phyloP scores from a whole-genome alignment of 495 filamentous ascomycete genomes.

The Neurospora intermedia region DNA sequence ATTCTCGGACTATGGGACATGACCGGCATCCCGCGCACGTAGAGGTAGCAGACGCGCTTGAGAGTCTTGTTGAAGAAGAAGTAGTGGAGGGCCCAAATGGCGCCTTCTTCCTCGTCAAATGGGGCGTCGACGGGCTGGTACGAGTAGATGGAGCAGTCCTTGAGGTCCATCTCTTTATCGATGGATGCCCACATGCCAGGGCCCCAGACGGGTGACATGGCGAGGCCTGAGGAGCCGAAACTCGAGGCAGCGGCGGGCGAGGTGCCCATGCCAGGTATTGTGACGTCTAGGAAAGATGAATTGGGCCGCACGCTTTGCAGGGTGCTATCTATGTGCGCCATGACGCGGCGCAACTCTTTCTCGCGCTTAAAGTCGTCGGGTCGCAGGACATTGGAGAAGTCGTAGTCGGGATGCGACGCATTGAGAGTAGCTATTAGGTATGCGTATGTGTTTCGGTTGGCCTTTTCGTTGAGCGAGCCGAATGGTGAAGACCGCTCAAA shows the following conservation, averaged over 20 bases:
- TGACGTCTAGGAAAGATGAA: conserved; percentile 15
- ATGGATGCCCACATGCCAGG: conserved; percentile 82
- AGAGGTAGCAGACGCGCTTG: conserved; percentile 93
- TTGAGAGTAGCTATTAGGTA: conserved; percentile 98
- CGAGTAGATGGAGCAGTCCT: conserved; percentile 73
- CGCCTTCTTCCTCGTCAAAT: conserved; percentile 79
- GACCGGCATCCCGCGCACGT: conserved; percentile 74
- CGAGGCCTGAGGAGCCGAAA: conserved; percentile 18
- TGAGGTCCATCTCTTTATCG: conserved; percentile 82
- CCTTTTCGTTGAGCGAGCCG: conserved; percentile 73
- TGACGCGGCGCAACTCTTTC: conserved; percentile 60
- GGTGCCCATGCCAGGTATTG: conserved; percentile 11
- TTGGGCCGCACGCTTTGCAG: conserved; percentile 70
- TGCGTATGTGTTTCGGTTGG: conserved; percentile 82
- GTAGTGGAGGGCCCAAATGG: conserved; percentile 91
- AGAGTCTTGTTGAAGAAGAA: conserved; percentile 92
- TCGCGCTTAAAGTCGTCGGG: conserved; percentile 82
- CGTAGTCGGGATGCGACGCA: conserved; percentile 92
- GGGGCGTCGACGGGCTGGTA: conserved; percentile 78
- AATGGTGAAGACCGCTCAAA: conserved; percentile 80
- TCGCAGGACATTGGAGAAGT: conserved; percentile 83
- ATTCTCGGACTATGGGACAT: conserved; percentile 56
- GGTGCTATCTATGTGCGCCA: conserved; percentile 75
- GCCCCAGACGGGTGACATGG: conserved; percentile 50
- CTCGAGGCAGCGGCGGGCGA: conserved; percentile 18